phyloP scores from a whole-genome alignment of 2,329 filamentous ascomycete genomes.

The Camptophora hylomeconis region DNA sequence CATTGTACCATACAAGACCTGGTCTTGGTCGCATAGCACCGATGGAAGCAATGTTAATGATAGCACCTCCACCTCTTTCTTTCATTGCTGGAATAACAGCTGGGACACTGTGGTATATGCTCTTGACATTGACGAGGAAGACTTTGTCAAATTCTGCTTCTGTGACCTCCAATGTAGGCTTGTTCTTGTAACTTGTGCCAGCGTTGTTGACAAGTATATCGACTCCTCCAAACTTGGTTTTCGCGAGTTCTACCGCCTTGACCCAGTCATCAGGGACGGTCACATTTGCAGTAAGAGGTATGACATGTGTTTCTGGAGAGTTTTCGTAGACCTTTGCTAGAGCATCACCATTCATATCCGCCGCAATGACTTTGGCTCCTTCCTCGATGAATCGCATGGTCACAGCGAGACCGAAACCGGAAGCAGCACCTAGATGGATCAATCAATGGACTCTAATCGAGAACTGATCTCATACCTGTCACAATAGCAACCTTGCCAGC shows the following conservation, averaged over 20 bases:
- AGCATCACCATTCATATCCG: constrained; percentile 26
- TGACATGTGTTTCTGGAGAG: constrained; percentile 8
- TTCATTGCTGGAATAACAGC: constrained; percentile 24
- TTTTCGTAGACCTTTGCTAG: constrained; percentile 5
- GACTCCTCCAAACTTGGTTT: constrained; percentile 13
- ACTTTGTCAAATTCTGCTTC: constrained; percentile 31
- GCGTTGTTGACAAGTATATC: constrained; percentile 17
- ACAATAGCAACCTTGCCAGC: constrained; percentile 34
- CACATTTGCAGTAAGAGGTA: constrained; percentile 12
- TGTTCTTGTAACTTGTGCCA: constrained; percentile 15
- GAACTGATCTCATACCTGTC: constrained; percentile 23
- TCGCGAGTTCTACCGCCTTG: constrained; percentile 12
- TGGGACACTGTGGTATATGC: constrained; percentile 25
- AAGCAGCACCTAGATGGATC: constrained; percentile 23
- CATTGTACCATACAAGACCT: constrained; percentile 34
- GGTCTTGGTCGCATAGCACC: constrained; percentile 29
- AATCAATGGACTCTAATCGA: neutral
- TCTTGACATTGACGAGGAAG: constrained; percentile 32
- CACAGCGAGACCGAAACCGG: constrained; percentile 31
- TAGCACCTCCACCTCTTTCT: constrained; percentile 28
- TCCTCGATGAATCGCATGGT: constrained; percentile 26
- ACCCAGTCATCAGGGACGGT: constrained; percentile 13
- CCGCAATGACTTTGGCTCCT: constrained; percentile 28
- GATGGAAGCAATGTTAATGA: constrained; percentile 33
- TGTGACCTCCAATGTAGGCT: constrained; percentile 30